Conservation (phyloP, 805 yeast species). For the Candida orba region DNA sequence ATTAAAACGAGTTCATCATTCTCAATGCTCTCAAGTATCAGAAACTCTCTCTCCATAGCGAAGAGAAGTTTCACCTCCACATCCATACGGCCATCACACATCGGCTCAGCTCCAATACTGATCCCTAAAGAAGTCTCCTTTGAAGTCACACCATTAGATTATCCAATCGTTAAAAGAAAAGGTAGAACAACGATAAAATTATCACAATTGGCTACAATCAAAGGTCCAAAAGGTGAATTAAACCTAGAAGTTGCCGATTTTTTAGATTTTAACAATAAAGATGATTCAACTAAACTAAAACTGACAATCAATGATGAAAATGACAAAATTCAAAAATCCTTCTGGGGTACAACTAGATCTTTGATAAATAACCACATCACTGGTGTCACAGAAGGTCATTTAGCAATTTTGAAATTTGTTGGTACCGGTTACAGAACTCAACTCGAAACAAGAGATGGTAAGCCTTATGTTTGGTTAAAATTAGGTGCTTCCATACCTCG, state of each 20-base stretch:
- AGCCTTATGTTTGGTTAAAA: slow-evolving; percentile 61
- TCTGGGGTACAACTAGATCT: slow-evolving; percentile 95
- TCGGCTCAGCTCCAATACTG: slow-evolving; percentile 75
- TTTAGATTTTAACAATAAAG: slow-evolving; percentile 36
- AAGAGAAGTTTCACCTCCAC: slow-evolving; percentile 30
- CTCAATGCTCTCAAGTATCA: no score
- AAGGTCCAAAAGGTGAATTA: slow-evolving; percentile 74
- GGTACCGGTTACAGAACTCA: slow-evolving; percentile 97
- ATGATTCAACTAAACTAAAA: slow-evolving; percentile 29
- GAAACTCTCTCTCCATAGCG: background rate
- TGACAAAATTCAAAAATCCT: slow-evolving; percentile 64
- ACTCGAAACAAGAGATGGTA: slow-evolving; percentile 47
- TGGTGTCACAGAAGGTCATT: slow-evolving; percentile 92
- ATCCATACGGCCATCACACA: slow-evolving; percentile 42
- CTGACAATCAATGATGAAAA: slow-evolving; percentile 53
- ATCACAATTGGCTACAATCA: slow-evolving; percentile 50
- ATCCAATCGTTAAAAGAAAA: slow-evolving; percentile 55
- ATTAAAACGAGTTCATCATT: no score
- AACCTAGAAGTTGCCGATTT: slow-evolving; percentile 67
- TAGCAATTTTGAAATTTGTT: slow-evolving; percentile 77
- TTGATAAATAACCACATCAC: slow-evolving; percentile 66
- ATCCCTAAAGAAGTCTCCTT: slow-evolving; percentile 55
- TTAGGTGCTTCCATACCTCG: slow-evolving; percentile 84
- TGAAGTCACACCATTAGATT: slow-evolving; percentile 39
- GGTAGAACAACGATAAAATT: slow-evolving; percentile 55